phyloP scores from a whole-genome alignment of 2,329 filamentous ascomycete species.

The Neonectria faginata region DNA sequence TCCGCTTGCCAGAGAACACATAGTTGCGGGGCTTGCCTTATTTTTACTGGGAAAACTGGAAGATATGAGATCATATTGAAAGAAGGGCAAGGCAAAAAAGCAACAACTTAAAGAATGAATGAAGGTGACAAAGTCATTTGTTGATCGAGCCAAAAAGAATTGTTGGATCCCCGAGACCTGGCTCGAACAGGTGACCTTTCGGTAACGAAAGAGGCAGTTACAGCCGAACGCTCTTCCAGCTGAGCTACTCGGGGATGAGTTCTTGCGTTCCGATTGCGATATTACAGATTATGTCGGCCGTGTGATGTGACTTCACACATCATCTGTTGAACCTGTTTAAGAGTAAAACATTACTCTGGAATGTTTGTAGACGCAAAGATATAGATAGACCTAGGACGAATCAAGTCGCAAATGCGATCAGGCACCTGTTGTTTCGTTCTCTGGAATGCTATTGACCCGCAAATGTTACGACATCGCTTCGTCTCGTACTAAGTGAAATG shows the following conservation, averaged over 20 bases:
- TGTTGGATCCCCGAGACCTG: constrained; percentile 27
- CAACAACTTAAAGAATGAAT: not conserved
- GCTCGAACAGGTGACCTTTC: constrained; percentile 33
- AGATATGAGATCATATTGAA: too few species aligned
- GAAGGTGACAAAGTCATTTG: not conserved
- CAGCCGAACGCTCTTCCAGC: constrained; percentile 33
- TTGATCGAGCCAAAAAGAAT: not conserved
- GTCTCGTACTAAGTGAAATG: not conserved
- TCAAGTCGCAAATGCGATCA: too few species aligned
- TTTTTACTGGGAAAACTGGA: too few species aligned
- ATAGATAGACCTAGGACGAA: too few species aligned
- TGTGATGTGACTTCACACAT: too few species aligned
- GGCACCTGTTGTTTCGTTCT: too few species aligned
- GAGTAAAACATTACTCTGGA: not conserved
- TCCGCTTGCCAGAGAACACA: too few species aligned
- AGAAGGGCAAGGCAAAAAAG: too few species aligned
- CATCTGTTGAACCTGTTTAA: too few species aligned
- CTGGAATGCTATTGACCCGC: not conserved
- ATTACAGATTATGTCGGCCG: not conserved
- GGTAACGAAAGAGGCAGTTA: constrained; percentile 26
- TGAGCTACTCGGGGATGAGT: constrained; percentile 32
- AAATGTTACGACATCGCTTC: not conserved
- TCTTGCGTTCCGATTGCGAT: constrained; percentile 4
- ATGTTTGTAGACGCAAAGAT: too few species aligned
- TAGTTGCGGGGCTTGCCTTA: too few species aligned